Base-by-base conservation (phyloP, 495 filamentous ascomycete species). In the Bacidia gigantensis region DNA sequence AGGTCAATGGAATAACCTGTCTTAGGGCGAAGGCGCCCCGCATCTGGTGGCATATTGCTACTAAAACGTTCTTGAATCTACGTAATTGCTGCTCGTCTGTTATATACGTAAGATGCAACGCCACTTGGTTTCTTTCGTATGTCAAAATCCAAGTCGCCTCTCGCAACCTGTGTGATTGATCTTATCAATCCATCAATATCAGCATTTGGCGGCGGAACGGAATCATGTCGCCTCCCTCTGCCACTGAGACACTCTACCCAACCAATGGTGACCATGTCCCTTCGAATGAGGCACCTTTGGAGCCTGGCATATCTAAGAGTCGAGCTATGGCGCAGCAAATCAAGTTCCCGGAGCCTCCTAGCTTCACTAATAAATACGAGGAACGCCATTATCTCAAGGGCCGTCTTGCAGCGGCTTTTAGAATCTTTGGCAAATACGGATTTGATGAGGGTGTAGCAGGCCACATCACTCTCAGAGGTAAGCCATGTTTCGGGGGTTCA, bases 351-450 rank as follows among this genome's bases (percentile, higher is more conserved):
- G 56, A 61, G 1, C 68, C 72, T 47, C 79, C 76, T 1, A 73
- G 66, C 39, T 86, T 83, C 56, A 66, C 72, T 3, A 74, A 82
- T 62, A 77, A 77, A 50, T 67, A 77, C 54, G 60, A 79, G 52
- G 80, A 84, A 63, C 70, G 81, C 9, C 74, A 77, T 38, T 84
- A 80, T 55, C 69, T 82, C 42, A 86, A 85, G 61, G 77, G 77
- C 40, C 69, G 79, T 9, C 68, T 86, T 11, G 81, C 78, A 3
- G 72, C 79, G 2, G 82, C 82, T 11, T 84, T 83, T 59, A 68
- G 82, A 21, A 80, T 86, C 49, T 84, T 86, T 51, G 82, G 78
- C 7, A 81, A 83, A 60, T 71, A 76, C 50, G 79, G 80, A 17
- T 84, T 78, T 55, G 79, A 83, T 49, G 79, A 82, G 60, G 74